Conservation (phyloP, 108 stramenopile genomes). For the Conticribra guillardii region DNA sequence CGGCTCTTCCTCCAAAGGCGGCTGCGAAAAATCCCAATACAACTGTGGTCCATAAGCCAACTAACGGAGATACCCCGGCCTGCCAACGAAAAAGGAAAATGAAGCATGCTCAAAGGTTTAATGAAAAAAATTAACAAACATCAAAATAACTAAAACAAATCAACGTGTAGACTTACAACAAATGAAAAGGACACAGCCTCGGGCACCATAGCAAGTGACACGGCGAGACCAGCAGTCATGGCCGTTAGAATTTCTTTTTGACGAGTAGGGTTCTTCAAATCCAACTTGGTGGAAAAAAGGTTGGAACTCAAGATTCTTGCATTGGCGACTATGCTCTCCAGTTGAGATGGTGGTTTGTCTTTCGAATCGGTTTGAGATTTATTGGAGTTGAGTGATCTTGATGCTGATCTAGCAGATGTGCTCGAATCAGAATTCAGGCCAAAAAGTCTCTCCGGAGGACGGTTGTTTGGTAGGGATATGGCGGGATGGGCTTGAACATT, state of each 20-base stretch:
- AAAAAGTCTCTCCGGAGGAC: slow-evolving; percentile 6
- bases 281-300: slow-evolving; percentile 12
- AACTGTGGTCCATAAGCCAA: slow-evolving; percentile 89
- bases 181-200: slow-evolving; percentile 81
- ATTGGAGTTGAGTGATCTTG: background rate
- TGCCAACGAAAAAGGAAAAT: slow-evolving; percentile 18
- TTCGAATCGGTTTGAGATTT: background rate
- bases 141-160: background rate
- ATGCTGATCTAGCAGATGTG: slow-evolving; percentile 13
- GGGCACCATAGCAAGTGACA: slow-evolving; percentile 77
- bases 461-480: slow-evolving; percentile 15
- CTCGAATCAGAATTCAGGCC: slow-evolving; percentile 14
- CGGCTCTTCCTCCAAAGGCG: slow-evolving; percentile 77
- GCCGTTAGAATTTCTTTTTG: slow-evolving; percentile 30
- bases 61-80: slow-evolving; percentile 75
- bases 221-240: slow-evolving; percentile 65
- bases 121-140: background rate
- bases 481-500: too few species aligned
- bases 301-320: slow-evolving; percentile 38
- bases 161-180: slow-evolving; percentile 25
- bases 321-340: slow-evolving; percentile 51
- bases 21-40: slow-evolving; percentile 84
- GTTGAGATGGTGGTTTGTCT: slow-evolving; percentile 39
- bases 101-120: background rate
- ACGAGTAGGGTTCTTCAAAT: slow-evolving; percentile 11